Percentiles rank a stretch among this genome's conserved stretches.
Evolutionary conservation across 2,329 filamentous ascomycete species (phyloP).

Genomic region (Colletotrichum sp.): DNA sequence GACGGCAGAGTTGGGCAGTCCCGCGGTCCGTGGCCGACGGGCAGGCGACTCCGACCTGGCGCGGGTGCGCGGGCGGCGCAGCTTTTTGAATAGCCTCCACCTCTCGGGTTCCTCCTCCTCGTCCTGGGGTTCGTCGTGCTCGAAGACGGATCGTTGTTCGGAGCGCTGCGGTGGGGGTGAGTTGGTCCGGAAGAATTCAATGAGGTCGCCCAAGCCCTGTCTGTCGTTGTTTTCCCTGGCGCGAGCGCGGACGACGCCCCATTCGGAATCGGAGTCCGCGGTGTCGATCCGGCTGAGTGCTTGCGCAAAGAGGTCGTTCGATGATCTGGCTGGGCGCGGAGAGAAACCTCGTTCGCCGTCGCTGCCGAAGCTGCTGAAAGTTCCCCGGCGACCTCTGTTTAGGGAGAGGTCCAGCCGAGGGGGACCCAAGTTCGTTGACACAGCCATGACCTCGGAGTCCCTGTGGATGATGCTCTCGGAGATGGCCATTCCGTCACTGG

Average conservation of each 20-base stretch:
- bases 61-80: conserved; percentile 22
- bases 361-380: conserved; percentile 17
- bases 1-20: conserved; percentile 60
- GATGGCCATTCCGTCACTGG: background rate
- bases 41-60: conserved; percentile 27
- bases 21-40: conserved; percentile 20
- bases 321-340: conserved; percentile 19
- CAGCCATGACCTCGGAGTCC: conserved; percentile 16
- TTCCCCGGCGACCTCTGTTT: conserved; percentile 3
- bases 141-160: conserved; percentile 26
- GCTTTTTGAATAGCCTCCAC: conserved; percentile 47
- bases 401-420: conserved; percentile 17
- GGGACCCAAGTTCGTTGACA: conserved; percentile 15
- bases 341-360: background rate
- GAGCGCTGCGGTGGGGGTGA: conserved; percentile 10
- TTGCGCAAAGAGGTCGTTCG: conserved; percentile 15
- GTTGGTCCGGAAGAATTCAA: conserved; percentile 18
- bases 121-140: conserved; percentile 24
- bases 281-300: background rate
- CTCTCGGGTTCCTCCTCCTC: conserved; percentile 34
- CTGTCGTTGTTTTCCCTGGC: conserved; percentile 20
- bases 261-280: conserved; percentile 5
- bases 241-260: conserved; percentile 16
- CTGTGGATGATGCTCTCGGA: background rate
- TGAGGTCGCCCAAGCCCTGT: conserved; percentile 18